Evolutionary conservation across 768 basidiomycete species (phyloP), one percentile per base, ranked within the genome.

Genomic region (Thelephora ganbajun): DNA sequence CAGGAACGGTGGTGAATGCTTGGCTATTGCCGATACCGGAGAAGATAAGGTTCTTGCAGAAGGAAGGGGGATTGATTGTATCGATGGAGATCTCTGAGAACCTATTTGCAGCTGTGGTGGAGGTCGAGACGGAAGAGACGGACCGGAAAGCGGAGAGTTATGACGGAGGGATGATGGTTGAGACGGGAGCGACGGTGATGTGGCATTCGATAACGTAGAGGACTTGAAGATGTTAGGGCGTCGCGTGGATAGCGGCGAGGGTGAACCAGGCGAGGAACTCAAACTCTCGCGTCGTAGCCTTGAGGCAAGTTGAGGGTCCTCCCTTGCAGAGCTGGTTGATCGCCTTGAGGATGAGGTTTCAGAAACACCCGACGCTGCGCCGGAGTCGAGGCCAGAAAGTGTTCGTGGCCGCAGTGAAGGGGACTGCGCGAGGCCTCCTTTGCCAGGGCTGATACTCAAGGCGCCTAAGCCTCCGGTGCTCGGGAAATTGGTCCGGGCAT

Each of bases 261-360:
- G 64, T 66, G 30, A 62, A 61, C 53, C 54, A 26, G 36, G 4
- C 11, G 33, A 49, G 16, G 39, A 41, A 22, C 39, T 14, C 6
- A 41, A 14, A 55, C 75, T 77, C 55, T 78, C 77, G 54, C 56
- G 72, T 48, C 79, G 62, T 9, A 74, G 56, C 35, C 77, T 68
- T 16, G 69, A 60, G 19, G 53, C 66, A 20, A 69, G 51, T 46
- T 43, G 56, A 13, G 49, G 47, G 7, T 71, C 70, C 33, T 70
- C 70, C 34, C 66, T 61, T 5, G 57, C 62, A 57, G 59, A 56
- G 12, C 67, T 65, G 11, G 59, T 51, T 6, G 64, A 59, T 33
- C 63, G 65, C 18, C 66, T 60, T 2, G 67, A 55, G 14, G 62
- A 74, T 12, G 69, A 70, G 22, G 63, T 52, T 26, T 69, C 63